These are phyloP conservation scores for Trifolium pratense DNA, from an alignment of 306 rosid species.

Conservation along the genomic window DNA sequence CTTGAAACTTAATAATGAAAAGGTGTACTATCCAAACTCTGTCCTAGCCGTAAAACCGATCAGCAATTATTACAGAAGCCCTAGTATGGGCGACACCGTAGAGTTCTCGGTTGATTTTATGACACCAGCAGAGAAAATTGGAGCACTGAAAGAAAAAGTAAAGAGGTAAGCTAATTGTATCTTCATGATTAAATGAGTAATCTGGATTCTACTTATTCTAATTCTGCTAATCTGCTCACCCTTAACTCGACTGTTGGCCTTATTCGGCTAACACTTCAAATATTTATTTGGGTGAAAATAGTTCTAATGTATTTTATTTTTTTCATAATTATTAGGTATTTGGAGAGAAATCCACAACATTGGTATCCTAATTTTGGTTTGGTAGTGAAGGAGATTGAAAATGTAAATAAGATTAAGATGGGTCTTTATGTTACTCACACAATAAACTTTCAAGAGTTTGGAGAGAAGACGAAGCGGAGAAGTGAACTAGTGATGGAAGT, in stretches of 20 bases:
- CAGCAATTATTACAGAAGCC: conserved; percentile 88
- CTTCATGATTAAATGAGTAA: too few relatives aligned
- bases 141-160: conserved; percentile 61
- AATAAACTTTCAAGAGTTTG: conserved; percentile 77
- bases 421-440: conserved; percentile 68
- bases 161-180: conserved; percentile 51
- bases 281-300: not conserved
- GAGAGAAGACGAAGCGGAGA: conserved; percentile 70
- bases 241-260: not conserved
- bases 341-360: conserved; percentile 63
- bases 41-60: conserved; percentile 81
- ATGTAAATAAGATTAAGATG: conserved; percentile 74
- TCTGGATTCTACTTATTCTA: not conserved
- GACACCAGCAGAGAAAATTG: conserved; percentile 77
- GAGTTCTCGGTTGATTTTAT: conserved; percentile 71
- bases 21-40: conserved; percentile 88
- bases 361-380: conserved; percentile 71
- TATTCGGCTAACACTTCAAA: not conserved
- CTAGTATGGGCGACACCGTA: conserved; percentile 70
- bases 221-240: not conserved
- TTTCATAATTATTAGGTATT: conserved; percentile 62
- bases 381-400: conserved; percentile 72
- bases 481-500: conserved; percentile 69
- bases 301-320: conserved; percentile 16
- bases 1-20: conserved; percentile 82